Evolutionary conservation across 2,329 filamentous ascomycete species (phyloP).

Genomic region (Colletotrichum godetiae): DNA sequence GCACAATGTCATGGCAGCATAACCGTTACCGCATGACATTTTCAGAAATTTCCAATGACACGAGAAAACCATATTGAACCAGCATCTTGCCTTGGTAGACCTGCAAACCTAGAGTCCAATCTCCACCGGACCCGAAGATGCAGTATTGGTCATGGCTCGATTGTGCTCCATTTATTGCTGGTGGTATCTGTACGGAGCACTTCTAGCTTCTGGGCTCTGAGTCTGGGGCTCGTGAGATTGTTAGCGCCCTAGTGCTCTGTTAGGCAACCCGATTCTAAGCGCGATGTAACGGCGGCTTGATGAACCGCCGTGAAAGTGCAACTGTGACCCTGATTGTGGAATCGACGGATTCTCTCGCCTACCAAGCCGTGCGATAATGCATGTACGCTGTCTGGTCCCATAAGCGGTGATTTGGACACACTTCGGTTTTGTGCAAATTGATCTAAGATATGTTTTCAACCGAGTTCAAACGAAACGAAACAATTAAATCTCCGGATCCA

Average conservation of each 20-base stretch:
- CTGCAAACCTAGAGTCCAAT: background rate
- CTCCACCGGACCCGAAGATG: constrained; percentile 9
- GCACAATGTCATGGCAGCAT: background rate
- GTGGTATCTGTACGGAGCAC: background rate
- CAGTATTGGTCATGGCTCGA: constrained; percentile 7
- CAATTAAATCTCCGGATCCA: constrained; percentile 30
- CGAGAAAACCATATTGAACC: background rate
- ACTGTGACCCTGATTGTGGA: constrained; percentile 3
- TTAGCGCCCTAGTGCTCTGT: constrained; percentile 6
- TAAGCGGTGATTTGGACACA: background rate
- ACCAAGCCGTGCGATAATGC: background rate
- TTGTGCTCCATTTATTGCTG: background rate
- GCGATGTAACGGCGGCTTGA: constrained; percentile 29
- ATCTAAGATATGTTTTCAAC: background rate
- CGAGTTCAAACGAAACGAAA: constrained; percentile 22
- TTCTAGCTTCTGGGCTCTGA: too few relatives aligned
- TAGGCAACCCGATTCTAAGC: background rate
- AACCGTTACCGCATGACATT: background rate
- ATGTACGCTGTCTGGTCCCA: background rate
- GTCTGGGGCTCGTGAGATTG: constrained; percentile 10
- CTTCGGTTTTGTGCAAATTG: background rate
- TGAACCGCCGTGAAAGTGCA: constrained; percentile 12
- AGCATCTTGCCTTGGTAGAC: background rate
- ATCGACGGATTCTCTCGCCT: constrained; percentile 4
- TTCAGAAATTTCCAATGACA: background rate